phyloP scores from a whole-genome alignment of 176 grass and related monocot species.

The Cenchrus fungigraminus region DNA sequence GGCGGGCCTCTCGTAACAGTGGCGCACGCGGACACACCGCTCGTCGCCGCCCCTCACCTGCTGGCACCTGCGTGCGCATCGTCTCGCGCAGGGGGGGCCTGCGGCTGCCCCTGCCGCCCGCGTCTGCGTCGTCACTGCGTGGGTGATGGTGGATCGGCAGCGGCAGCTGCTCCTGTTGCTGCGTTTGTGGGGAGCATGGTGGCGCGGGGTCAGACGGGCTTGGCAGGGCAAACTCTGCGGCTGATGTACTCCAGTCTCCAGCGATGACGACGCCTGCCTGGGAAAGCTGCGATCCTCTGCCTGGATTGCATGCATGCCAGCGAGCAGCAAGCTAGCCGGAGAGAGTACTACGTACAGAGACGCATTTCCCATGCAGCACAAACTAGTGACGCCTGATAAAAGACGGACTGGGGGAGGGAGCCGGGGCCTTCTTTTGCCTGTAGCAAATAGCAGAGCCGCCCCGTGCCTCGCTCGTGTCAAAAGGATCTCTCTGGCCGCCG shows the following conservation, averaged over 20 bases:
- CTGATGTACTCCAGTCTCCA: not conserved
- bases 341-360: no score
- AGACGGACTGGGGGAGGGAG: no score
- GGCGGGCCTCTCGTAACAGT: not conserved
- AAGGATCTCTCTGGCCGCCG: no score
- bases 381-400: not conserved
- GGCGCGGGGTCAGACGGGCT: not conserved
- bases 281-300: slow-evolving; percentile 11
- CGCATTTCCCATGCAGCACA: not conserved
- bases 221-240: not conserved
- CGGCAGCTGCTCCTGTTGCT: not conserved
- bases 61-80: not conserved
- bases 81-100: no score
- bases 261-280: not conserved
- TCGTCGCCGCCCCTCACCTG: not conserved
- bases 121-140: no score
- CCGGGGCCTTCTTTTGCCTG: not conserved
- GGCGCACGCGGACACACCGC: not conserved
- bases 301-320: not conserved
- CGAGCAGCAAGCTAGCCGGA: not conserved
- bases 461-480: no score
- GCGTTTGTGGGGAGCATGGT: slow-evolving; percentile 32
- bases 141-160: no score
- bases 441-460: not conserved
- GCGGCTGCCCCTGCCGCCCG: no score